Base-by-base conservation (phyloP, 495 filamentous ascomycete species). In the Pseudotulostoma volvatum region DNA sequence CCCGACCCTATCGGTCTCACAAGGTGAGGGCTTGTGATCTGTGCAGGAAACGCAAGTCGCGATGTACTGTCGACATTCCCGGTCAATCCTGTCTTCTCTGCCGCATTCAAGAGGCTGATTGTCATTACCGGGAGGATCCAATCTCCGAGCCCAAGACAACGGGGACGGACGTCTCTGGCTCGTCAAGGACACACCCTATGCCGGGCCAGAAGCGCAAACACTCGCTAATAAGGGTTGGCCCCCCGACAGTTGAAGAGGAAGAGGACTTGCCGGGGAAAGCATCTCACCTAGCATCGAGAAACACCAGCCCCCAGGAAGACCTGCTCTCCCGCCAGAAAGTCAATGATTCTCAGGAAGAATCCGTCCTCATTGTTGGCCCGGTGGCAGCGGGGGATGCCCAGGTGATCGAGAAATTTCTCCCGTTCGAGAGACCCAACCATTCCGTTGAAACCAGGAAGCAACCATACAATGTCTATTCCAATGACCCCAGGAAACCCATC, bases 31-130 rank as follows among this genome's bases (percentile, higher is more conserved):
- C 66, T 17, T 70, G 66, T 44, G 59, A 67, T 42, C 50, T 65
- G n/a, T 70, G 66, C 47, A 55, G 66, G 40, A 65, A 65, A 44
- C 60, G 66, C 50, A 70, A 70, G 47, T 66, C 63, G 1, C 57
- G 66, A 44, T 70, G 66, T 39, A 66, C 61, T 1, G 61, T 67
- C 7, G 66, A 68, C 42, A 64, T 63, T 19, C 60, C 60, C 2
- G 59, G 61, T 20, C 57, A 64, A 33, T 63, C 62, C 4, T 70
- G 66, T 37, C 50, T 68, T 0, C 43, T 67, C 20, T 70, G 66
- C 57, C 65, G 63, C 36, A 60, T 66, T 23, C 64, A 67, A 41
- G 62, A 61, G 15, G 63, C 63, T 15, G 63, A 65, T 37, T 67
- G 63, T 25, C 61, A 67, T 38, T 67, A 67, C 18, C 63, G 65